These are phyloP conservation scores for Ceratobasidium sp. DNA, from an alignment of 1,284 basidiomycete species.

Conservation along the genomic window DNA sequence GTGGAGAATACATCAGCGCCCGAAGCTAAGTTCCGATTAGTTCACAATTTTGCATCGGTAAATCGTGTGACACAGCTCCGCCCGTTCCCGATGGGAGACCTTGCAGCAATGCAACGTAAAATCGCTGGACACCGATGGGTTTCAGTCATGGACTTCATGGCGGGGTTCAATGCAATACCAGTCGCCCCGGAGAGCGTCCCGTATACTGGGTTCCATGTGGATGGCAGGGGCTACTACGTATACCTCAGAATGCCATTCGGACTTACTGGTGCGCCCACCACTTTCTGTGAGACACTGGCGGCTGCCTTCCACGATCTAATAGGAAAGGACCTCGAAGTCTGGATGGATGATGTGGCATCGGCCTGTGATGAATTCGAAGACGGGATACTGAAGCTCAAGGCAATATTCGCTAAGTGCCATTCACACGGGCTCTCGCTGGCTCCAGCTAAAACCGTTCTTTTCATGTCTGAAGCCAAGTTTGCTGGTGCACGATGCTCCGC, in stretches of 20 bases:
- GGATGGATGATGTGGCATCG: constrained; percentile 52
- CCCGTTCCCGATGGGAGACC: constrained; percentile 51
- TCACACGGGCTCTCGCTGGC: constrained; percentile 47
- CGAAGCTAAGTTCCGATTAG: constrained; percentile 49
- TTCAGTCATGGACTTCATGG: constrained; percentile 49
- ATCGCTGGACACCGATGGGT: constrained; percentile 49
- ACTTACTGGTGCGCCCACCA: constrained; percentile 53
- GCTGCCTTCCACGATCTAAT: constrained; percentile 51
- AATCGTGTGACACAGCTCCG: constrained; percentile 50
- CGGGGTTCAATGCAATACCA: constrained; percentile 51
- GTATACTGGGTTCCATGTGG: constrained; percentile 52
- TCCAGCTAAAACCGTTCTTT: constrained; percentile 48
- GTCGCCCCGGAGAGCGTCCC: constrained; percentile 46
- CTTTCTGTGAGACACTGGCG: constrained; percentile 52
- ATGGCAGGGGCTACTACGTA: constrained; percentile 52
- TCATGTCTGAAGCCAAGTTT: constrained; percentile 49
- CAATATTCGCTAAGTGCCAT: constrained; percentile 42
- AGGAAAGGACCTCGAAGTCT: constrained; percentile 53
- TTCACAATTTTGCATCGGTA: constrained; percentile 49
- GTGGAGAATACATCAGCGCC: background rate
- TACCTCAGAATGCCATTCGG: constrained; percentile 54
- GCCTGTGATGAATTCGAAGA: constrained; percentile 46
- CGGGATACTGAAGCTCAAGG: constrained; percentile 43
- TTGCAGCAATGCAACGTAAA: constrained; percentile 48
- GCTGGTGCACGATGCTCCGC: constrained; percentile 48